A percentile compares a stretch with the other conserved stretches of the same genome.
Evolutionary conservation across 352 stramenopile species (phyloP).

Genomic region (Globisporangium perplexum): DNA sequence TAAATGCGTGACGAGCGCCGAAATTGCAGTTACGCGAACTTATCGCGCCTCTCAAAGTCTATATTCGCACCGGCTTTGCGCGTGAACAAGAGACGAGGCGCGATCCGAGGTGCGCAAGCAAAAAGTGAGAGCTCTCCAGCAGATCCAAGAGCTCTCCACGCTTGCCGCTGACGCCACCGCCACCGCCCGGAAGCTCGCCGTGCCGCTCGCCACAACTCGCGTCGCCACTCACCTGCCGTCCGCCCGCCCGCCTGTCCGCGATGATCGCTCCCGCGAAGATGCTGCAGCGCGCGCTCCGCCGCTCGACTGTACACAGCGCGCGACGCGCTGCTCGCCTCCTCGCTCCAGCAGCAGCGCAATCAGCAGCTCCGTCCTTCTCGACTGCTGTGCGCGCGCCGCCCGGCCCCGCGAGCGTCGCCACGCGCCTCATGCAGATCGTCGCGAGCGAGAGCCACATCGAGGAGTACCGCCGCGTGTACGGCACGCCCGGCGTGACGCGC

Average conservation of each 20-base stretch:
- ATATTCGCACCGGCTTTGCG: neutral
- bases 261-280: neutral
- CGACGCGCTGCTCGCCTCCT: neutral
- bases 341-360: conserved; percentile 1
- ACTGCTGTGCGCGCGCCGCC: conserved; percentile 11
- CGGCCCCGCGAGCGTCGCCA: conserved; percentile 27
- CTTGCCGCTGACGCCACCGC: no score
- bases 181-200: no score
- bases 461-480: conserved; percentile 72
- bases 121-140: neutral
- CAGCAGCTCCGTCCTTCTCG: neutral
- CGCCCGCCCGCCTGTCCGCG: neutral
- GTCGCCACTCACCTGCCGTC: neutral
- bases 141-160: no score
- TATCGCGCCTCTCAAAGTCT: neutral
- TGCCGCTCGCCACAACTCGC: no score
- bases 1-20: neutral
- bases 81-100: neutral
- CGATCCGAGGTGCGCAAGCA: neutral
- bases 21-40: neutral
- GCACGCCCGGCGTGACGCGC: conserved; percentile 58
- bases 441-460: conserved; percentile 46
- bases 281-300: neutral
- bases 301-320: neutral
- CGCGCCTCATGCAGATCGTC: conserved; percentile 51